Conservation (phyloP, 768 basidiomycete genomes). For the Serendipita sp. region DNA sequence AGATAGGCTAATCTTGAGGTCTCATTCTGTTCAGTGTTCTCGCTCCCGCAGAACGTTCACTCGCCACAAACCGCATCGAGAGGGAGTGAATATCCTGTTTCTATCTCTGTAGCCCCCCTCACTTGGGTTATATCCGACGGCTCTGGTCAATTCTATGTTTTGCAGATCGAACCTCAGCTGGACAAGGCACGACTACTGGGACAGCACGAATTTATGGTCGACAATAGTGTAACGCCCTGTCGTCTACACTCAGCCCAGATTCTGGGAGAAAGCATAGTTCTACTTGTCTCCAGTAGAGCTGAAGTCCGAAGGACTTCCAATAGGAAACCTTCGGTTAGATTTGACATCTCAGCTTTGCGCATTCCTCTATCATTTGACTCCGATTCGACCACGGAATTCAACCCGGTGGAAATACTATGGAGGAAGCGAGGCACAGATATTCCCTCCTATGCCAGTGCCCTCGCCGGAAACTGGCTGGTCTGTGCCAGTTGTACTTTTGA, state of each 20-base stretch:
- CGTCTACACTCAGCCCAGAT: not conserved
- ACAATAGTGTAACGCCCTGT: slow-evolving; percentile 21
- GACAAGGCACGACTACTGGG: slow-evolving; percentile 17
- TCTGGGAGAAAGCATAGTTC: not conserved
- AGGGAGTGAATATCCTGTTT: slow-evolving; percentile 63
- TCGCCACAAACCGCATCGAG: slow-evolving; percentile 13
- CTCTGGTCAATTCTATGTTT: slow-evolving; percentile 44
- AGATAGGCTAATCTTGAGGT: slow-evolving; percentile 32
- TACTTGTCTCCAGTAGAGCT: not conserved
- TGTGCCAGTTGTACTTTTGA: not conserved
- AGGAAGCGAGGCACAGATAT: slow-evolving; percentile 51
- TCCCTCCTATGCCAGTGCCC: slow-evolving; percentile 32
- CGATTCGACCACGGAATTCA: not conserved
- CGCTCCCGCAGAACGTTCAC: slow-evolving; percentile 37
- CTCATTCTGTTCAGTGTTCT: slow-evolving; percentile 38
- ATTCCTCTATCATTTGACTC: not conserved
- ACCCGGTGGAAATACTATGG: slow-evolving; percentile 43
- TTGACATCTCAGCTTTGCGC: slow-evolving; percentile 5
- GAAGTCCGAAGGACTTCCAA: not conserved
- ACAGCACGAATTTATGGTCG: slow-evolving; percentile 27
- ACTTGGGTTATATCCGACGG: slow-evolving; percentile 53
- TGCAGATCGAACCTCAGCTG: slow-evolving; percentile 20
- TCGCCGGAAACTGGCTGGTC: not conserved
- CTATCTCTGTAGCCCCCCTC: slow-evolving; percentile 34
- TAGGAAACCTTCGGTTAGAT: not conserved